Evolutionary conservation across 768 basidiomycete genomes (phyloP).

Genomic region (Panaeolus cyanescens): DNA sequence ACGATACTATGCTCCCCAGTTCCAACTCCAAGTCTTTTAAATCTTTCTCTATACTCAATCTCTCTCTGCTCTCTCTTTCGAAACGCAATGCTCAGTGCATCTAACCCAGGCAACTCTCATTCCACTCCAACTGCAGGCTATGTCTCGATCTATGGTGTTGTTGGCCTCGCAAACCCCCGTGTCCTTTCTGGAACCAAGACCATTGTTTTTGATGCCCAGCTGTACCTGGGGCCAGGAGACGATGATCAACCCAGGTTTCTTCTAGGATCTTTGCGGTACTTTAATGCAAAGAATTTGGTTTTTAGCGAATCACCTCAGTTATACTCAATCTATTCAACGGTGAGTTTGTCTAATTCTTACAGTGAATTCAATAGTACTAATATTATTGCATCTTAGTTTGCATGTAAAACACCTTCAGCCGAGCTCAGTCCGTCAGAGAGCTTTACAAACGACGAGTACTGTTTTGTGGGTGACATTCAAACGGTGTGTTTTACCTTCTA

Average conservation of each 20-base stretch:
- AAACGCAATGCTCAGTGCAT: too few relatives aligned
- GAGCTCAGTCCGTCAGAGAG: neutral
- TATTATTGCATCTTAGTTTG: slow-evolving; percentile 7
- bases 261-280: slow-evolving; percentile 1
- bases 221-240: neutral
- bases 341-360: neutral
- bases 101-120: too few relatives aligned
- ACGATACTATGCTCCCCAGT: too few relatives aligned
- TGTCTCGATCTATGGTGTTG: neutral
- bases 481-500: neutral
- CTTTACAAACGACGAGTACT: neutral
- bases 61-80: too few relatives aligned
- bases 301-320: neutral
- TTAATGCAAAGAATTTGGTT: neutral
- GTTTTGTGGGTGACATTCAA: slow-evolving; percentile 6
- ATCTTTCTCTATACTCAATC: too few relatives aligned
- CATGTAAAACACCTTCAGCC: neutral
- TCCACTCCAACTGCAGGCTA: neutral
- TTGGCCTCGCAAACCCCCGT: neutral
- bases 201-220: slow-evolving; percentile 3
- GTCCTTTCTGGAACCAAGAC: neutral
- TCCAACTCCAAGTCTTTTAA: too few relatives aligned
- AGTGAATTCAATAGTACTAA: neutral
- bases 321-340: neutral
- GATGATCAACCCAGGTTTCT: neutral